Evolutionary conservation across 441 rosid genomes (phyloP).

Genomic region (Adansonia rubrostipa): DNA sequence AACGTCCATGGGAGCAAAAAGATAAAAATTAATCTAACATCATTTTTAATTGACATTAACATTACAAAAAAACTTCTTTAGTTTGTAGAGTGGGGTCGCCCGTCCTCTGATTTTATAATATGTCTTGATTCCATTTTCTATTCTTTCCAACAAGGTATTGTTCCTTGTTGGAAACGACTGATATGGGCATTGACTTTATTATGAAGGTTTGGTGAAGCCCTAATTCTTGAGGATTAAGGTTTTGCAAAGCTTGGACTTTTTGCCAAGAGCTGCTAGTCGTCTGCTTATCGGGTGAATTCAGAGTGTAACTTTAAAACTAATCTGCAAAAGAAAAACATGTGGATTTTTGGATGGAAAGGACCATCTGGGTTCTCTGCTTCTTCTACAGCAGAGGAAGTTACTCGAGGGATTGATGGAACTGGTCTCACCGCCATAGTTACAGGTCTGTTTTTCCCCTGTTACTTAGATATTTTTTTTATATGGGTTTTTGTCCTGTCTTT

Average conservation of each 20-base stretch:
- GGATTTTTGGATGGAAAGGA: conserved; percentile 61
- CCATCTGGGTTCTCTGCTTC: conserved; percentile 61
- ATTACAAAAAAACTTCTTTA: too few species aligned
- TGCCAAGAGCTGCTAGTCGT: not conserved
- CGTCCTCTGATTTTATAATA: too few species aligned
- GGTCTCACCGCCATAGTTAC: conserved; percentile 62
- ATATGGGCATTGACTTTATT: too few species aligned
- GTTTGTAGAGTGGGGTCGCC: too few species aligned
- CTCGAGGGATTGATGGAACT: conserved; percentile 57
- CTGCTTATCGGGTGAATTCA: not conserved
- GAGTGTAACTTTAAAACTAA: not conserved
- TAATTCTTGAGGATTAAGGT: not conserved
- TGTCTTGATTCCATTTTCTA: too few species aligned
- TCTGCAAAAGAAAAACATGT: conserved; percentile 33
- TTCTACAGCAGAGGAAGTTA: conserved; percentile 64
- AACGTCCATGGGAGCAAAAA: too few species aligned
- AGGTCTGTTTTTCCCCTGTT: conserved; percentile 35
- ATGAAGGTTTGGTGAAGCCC: not conserved
- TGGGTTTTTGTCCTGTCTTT: not conserved
- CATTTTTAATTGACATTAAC: too few species aligned
- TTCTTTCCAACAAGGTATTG: too few species aligned
- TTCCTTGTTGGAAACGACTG: too few species aligned
- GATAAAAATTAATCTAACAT: too few species aligned
- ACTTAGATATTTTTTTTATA: not conserved
- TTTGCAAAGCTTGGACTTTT: not conserved